Base-by-base conservation (phyloP, 306 rosid species). In the Begonia loranthoides region DNA sequence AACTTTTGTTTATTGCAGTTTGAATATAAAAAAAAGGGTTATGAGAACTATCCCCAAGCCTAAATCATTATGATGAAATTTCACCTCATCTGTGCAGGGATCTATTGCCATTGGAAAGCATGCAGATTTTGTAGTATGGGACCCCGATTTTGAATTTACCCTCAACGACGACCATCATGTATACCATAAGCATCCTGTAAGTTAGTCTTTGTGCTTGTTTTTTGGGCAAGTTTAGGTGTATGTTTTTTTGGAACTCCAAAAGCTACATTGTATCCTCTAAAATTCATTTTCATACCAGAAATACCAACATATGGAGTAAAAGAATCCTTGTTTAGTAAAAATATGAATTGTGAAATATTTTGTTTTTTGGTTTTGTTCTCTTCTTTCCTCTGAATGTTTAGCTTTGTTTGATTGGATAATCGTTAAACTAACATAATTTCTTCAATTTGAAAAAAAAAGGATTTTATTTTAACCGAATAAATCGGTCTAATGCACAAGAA, bases 111-210 rank as follows among this genome's bases (percentile, higher is more conserved):
- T 68, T 48, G 94, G 97, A 70, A 82, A 85, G 41, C 71, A 71
- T 70, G 95, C 95, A 45, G 97, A 90, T 69, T 70, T 90, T 15
- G 92, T 79, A 45, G 90, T 87, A 36, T 90, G 95, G 95, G 79
- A 76, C 47, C 97, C 97, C n/a, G 95, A 82, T 65, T 45, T 44
- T 56, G 94, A 90, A 60, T 78, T 85, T 50, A 66, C 78, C 15
- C 86, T 85, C 54, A 38, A 74, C 40, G 70, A 85, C 10, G 74
- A 68, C 59, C 53, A 73, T 55, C 85, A 81, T 13, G 74, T 76
- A 28, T 73, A 66, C 61, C 51, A 79, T 16, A 85, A 70, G 66
- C 90, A 90, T 70, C 78, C 94, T 8, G 97, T 89, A 70, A 5
- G 87, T 28, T 28, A 28, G 4, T 28, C 36, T 55, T 28, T 56